Evolutionary conservation across 495 filamentous ascomycete species (phyloP).

Genomic region (Ascobolus immersus): DNA sequence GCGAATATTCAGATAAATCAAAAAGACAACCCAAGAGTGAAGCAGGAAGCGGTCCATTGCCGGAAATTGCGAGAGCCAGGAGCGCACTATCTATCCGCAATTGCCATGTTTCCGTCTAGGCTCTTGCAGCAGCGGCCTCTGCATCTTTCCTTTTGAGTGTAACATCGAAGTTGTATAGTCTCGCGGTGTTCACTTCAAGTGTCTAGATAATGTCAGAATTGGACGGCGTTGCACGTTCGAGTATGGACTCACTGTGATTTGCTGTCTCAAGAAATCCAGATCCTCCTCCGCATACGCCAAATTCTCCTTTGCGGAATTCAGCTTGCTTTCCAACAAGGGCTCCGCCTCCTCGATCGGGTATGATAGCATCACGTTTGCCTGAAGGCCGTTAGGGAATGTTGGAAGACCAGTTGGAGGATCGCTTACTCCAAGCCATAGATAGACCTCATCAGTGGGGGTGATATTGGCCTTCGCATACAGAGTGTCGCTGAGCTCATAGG

Average conservation of each 20-base stretch:
- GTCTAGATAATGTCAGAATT: constrained; percentile 25
- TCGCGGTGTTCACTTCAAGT: constrained; percentile 79
- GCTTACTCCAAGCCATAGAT: constrained; percentile 72
- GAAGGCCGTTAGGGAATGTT: neutral
- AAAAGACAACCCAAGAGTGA: no score
- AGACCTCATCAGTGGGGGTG: constrained; percentile 69
- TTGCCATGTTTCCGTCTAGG: no score
- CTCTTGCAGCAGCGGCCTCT: constrained; percentile 32
- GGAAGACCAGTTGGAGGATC: neutral
- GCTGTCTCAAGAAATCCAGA: constrained; percentile 80
- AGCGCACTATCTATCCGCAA: no score
- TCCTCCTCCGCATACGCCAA: constrained; percentile 80
- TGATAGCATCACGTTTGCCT: constrained; percentile 93
- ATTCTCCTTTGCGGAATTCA: constrained; percentile 51
- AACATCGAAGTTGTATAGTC: constrained; percentile 98
- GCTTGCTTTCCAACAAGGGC: constrained; percentile 49
- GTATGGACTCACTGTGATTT: constrained; percentile 52
- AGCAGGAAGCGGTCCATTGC: no score
- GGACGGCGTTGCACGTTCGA: neutral
- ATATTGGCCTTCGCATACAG: constrained; percentile 71
- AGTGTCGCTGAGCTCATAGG: constrained; percentile 90
- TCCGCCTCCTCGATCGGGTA: constrained; percentile 78
- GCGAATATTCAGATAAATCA: no score
- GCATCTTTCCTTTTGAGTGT: constrained; percentile 76
- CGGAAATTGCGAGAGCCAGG: no score